Base-by-base conservation (phyloP, 2,329 filamentous ascomycete species). In the Penicillium sp. region DNA sequence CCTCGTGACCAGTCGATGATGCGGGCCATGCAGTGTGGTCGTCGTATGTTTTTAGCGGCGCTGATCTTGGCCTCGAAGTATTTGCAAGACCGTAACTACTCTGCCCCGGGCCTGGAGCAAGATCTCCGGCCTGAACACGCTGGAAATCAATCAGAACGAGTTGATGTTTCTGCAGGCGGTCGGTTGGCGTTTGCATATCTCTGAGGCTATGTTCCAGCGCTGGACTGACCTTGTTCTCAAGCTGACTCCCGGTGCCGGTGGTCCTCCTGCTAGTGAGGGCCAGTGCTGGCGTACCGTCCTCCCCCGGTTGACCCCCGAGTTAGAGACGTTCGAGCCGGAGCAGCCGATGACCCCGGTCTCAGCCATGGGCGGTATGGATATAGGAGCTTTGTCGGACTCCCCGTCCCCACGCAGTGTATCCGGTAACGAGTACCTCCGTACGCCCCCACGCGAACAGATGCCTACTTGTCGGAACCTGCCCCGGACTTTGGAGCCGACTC, bases 81-180 rank as follows among this genome's bases (percentile, higher is more conserved):
- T 72, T 81, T 99, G 45, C 94, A 99, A 75, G 94, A 99, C 73
- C 88, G 93, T 65, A 99, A 97, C 77, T 99, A 96, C 76, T 97
- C 94, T 14, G 92, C 94, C 94, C 47, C 88, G 93, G 53, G 94
- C 94, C 41, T 99, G 94, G 94, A 97, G 93, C 75, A 97, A 96
- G 81, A 99, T 99, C 66, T 97, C 94, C 18, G 94, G 94, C n/a
- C 81, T 99, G 54, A 91, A 90, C 71, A 92, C 92, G 3, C 81
- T 85, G 54, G 94, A 99, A 77, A 97, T 99, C 75, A 97, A 97
- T 76, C 89, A 92, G 69, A 97, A 97, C 73, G 94, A 99, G 77
- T 88, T 95, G 73, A 87, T 90, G 18, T 99, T 97, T 72, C 82
- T 99, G 45, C 79, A 88, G 58, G 90, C 92, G 44, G 90, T 99